Evolutionary conservation across 257 asterid genomes (phyloP).

Genomic region (Solanum megistacrolobum): DNA sequence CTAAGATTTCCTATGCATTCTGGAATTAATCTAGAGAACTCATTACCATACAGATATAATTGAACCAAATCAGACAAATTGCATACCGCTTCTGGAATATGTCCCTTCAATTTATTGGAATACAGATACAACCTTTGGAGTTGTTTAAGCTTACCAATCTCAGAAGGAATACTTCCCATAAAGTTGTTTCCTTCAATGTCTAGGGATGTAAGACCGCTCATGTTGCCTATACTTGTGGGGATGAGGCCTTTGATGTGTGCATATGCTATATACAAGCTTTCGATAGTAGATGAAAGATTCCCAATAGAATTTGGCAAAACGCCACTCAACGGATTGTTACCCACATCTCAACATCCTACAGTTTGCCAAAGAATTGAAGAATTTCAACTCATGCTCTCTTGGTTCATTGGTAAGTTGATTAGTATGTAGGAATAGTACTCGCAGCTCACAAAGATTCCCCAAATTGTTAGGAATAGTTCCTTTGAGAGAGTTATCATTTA

Average conservation of each 20-base stretch:
- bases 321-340: constrained; percentile 6
- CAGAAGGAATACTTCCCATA: background rate
- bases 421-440: background rate
- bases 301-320: constrained; percentile 16
- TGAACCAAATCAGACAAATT: constrained; percentile 8
- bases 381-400: background rate
- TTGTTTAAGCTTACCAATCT: background rate
- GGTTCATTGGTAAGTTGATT: constrained; percentile 9
- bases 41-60: background rate
- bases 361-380: constrained; percentile 14
- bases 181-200: fast-evolving
- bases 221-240: constrained; percentile 22
- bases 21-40: constrained; percentile 13
- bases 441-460: constrained; percentile 15
- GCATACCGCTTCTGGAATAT: constrained; percentile 12
- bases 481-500: constrained; percentile 2
- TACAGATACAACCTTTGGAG: constrained; percentile 8
- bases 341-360: constrained; percentile 11
- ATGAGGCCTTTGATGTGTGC: constrained; percentile 13
- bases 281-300: constrained; percentile 15
- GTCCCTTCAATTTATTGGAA: constrained; percentile 15
- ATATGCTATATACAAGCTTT: constrained; percentile 1
- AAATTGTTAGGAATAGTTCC: constrained; percentile 18
- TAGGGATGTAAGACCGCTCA: constrained; percentile 10
- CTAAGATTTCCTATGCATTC: constrained; percentile 18